Conservation (phyloP, 2,329 filamentous ascomycete species). For the Tetracladium maxilliforme region DNA sequence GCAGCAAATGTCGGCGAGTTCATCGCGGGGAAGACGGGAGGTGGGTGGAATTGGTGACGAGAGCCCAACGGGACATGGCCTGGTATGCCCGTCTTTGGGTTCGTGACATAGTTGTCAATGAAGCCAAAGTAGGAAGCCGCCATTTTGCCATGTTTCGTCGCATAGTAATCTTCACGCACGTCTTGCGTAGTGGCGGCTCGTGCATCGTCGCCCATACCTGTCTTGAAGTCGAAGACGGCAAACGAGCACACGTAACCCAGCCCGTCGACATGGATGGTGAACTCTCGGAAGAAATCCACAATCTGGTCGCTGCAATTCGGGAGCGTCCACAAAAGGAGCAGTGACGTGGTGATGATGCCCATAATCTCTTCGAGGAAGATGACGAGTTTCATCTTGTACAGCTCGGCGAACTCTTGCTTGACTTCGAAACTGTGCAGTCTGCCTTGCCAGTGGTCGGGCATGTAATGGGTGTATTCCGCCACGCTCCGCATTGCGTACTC, state of each 20-base stretch:
- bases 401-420: conserved; percentile 72
- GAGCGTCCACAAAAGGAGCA: conserved; percentile 75
- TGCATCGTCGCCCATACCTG: conserved; percentile 37
- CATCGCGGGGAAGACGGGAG: conserved; percentile 59
- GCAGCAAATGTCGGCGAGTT: conserved; percentile 44
- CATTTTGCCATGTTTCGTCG: conserved; percentile 95
- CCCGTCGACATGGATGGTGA: conserved; percentile 92
- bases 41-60: conserved; percentile 54
- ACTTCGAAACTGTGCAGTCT: conserved; percentile 91
- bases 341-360: conserved; percentile 82
- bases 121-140: conserved; percentile 94
- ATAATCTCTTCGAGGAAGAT: conserved; percentile 89
- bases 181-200: conserved; percentile 31
- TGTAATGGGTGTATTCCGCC: conserved; percentile 84
- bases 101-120: conserved; percentile 76
- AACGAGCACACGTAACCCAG: conserved; percentile 95
- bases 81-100: conserved; percentile 52
- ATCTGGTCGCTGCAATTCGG: conserved; percentile 84
- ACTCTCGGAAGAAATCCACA: conserved; percentile 95
- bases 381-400: conserved; percentile 85
- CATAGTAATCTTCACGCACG: conserved; percentile 81
- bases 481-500: conserved; percentile 80
- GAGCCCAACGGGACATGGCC: conserved; percentile 40
- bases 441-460: conserved; percentile 76
- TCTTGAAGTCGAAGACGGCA: conserved; percentile 93